A percentile compares a stretch with the other conserved stretches of the same genome.
Evolutionary conservation across 306 rosid species (phyloP).

Genomic region (Lathyrus aphaca): DNA sequence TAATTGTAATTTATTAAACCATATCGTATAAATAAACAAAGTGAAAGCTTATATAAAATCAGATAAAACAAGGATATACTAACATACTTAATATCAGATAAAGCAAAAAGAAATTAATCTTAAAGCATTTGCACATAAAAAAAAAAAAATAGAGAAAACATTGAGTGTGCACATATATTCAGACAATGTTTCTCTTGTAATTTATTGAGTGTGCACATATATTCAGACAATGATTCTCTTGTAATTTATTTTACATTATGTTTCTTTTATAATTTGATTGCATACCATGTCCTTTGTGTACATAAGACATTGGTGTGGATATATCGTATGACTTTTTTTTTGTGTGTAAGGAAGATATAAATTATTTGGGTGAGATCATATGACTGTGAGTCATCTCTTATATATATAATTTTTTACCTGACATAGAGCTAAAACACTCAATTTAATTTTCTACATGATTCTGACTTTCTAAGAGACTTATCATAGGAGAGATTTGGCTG

Average conservation of each 20-base stretch:
- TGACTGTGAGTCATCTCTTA: neutral
- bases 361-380: neutral
- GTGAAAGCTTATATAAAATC: conserved; percentile 28
- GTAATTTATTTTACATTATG: neutral
- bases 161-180: conserved; percentile 29
- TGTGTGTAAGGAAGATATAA: no score
- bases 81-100: conserved; percentile 37
- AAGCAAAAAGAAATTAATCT: conserved; percentile 11
- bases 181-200: conserved; percentile 26
- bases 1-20: conserved; percentile 36
- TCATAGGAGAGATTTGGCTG: neutral
- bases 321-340: no score
- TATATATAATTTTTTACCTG: neutral
- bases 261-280: conserved; percentile 33
- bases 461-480: neutral
- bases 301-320: neutral
- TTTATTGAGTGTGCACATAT: no score
- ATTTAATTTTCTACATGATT: neutral
- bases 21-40: conserved; percentile 7
- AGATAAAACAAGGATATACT: conserved; percentile 28
- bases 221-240: conserved; percentile 3
- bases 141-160: conserved; percentile 7
- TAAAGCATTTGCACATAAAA: conserved; percentile 19
- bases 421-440: neutral
- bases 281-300: conserved; percentile 9